Percentiles rank a stretch among this genome's conserved stretches.
phyloP scores from a whole-genome alignment of 2,329 filamentous ascomycete species.

The Amauroascus verrucosus region DNA sequence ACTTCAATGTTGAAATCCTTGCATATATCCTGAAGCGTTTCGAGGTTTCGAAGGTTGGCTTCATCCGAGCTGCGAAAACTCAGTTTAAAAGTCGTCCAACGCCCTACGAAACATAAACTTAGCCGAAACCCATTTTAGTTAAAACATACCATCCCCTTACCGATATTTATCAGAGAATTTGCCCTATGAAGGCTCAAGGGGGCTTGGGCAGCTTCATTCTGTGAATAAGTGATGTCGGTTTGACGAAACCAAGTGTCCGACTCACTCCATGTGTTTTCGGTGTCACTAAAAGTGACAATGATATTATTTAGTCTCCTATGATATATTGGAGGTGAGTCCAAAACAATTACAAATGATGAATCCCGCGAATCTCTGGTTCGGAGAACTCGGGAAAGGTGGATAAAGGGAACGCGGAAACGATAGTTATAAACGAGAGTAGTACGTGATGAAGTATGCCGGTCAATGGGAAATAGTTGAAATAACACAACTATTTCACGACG shows the following conservation, averaged over 20 bases:
- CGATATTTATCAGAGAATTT: conserved; percentile 50
- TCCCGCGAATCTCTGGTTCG: conserved; percentile 22
- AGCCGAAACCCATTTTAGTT: neutral
- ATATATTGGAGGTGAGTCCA: conserved; percentile 39
- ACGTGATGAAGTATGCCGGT: conserved; percentile 10
- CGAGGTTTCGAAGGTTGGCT: conserved; percentile 28
- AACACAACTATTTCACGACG: conserved; percentile 37
- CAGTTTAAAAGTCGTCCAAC: conserved; percentile 54
- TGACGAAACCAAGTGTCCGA: conserved; percentile 53
- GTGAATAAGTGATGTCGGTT: conserved; percentile 49
- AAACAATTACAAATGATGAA: conserved; percentile 29
- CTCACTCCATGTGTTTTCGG: conserved; percentile 43
- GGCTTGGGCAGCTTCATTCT: conserved; percentile 25
- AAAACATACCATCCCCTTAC: conserved; percentile 25
- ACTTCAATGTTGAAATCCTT: conserved; percentile 62
- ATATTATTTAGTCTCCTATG: conserved; percentile 32
- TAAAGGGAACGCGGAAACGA: conserved; percentile 38
- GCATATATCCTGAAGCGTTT: conserved; percentile 45
- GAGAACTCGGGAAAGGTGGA: conserved; percentile 34
- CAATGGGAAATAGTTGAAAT: conserved; percentile 32
- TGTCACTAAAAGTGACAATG: conserved; percentile 34
- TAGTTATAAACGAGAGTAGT: conserved; percentile 21
- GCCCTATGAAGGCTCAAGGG: conserved; percentile 41
- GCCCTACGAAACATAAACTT: conserved; percentile 31
- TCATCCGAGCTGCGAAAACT: conserved; percentile 31